Percentiles rank a stretch among this genome's conserved stretches.
Conservation (phyloP, 2,329 filamentous ascomycete genomes). For the Fusarium pseudonygamai region DNA sequence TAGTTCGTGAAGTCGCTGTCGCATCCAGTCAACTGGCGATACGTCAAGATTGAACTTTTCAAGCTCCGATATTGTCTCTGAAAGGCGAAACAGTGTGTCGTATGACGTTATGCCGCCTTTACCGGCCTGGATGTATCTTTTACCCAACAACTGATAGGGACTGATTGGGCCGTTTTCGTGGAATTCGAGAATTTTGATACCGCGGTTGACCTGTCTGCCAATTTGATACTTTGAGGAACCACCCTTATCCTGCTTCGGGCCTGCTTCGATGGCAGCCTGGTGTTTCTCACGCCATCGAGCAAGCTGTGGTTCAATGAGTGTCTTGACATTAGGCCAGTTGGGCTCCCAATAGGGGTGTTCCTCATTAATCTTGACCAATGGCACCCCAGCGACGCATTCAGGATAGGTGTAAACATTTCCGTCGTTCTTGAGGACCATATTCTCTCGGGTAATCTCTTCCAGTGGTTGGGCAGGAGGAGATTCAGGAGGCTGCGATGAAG, state of each 20-base stretch:
- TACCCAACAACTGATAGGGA: conserved; percentile 65
- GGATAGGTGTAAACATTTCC: conserved; percentile 61
- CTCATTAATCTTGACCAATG: conserved; percentile 60
- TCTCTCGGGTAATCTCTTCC: conserved; percentile 56
- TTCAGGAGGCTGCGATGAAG: conserved; percentile 41
- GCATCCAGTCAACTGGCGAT: conserved; percentile 64
- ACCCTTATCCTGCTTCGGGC: conserved; percentile 46
- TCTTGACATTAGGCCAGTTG: conserved; percentile 59
- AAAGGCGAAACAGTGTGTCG: conserved; percentile 66
- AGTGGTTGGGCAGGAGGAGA: conserved; percentile 4
- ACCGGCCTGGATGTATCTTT: conserved; percentile 57
- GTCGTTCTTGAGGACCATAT: conserved; percentile 58
- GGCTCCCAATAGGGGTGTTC: conserved; percentile 66
- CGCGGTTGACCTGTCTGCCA: conserved; percentile 65
- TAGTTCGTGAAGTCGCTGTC: conserved; percentile 65
- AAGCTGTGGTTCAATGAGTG: conserved; percentile 54
- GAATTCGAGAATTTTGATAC: conserved; percentile 62
- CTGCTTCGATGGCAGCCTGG: conserved; percentile 48
- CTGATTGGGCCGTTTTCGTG: conserved; percentile 61
- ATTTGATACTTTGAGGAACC: conserved; percentile 61
- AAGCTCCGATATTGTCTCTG: conserved; percentile 63
- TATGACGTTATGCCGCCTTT: conserved; percentile 59
- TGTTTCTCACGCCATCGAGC: conserved; percentile 60
- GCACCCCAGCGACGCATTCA: conserved; percentile 62
- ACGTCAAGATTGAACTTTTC: conserved; percentile 63